Percentiles rank a stretch among this genome's conserved stretches.
phyloP scores from a whole-genome alignment of 2,329 filamentous ascomycete genomes.

The Aspergillus quadricinctus region DNA sequence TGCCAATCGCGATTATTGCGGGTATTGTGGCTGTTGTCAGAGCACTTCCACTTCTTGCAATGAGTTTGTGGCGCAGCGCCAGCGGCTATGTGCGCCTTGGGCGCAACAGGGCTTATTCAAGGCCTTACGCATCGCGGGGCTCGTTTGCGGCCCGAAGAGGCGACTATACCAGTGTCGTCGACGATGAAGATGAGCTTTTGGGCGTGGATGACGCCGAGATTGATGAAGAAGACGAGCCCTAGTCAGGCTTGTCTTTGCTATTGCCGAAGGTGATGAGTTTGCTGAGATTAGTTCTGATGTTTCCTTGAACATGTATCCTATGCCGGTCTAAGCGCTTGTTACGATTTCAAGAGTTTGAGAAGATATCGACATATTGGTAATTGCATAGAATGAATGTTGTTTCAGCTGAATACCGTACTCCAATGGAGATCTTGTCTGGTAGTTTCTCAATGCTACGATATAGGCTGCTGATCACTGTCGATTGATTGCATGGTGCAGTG shows the following conservation, averaged over 20 bases:
- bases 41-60: slow-evolving; percentile 66
- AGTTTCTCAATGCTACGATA: background rate
- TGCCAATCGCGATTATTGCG: slow-evolving; percentile 74
- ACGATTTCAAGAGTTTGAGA: background rate
- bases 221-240: slow-evolving; percentile 68
- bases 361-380: background rate
- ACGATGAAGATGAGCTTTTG: slow-evolving; percentile 89
- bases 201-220: slow-evolving; percentile 84
- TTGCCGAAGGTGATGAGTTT: background rate
- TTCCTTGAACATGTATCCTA: background rate
- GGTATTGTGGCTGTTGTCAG: slow-evolving; percentile 74
- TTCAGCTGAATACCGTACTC: background rate
- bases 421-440: too few species aligned
- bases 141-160: slow-evolving; percentile 82
- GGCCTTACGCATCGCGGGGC: slow-evolving; percentile 80
- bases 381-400: background rate
- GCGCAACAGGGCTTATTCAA: slow-evolving; percentile 47
- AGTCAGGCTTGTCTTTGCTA: slow-evolving; percentile 3
- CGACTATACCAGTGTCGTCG: slow-evolving; percentile 85
- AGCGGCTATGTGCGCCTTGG: slow-evolving; percentile 47
- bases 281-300: background rate
- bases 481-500: background rate
- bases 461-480: background rate
- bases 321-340: background rate
- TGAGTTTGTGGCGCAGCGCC: slow-evolving; percentile 67